Conservation (phyloP, 2,329 filamentous ascomycete genomes). For the Polytolypa hystricis region DNA sequence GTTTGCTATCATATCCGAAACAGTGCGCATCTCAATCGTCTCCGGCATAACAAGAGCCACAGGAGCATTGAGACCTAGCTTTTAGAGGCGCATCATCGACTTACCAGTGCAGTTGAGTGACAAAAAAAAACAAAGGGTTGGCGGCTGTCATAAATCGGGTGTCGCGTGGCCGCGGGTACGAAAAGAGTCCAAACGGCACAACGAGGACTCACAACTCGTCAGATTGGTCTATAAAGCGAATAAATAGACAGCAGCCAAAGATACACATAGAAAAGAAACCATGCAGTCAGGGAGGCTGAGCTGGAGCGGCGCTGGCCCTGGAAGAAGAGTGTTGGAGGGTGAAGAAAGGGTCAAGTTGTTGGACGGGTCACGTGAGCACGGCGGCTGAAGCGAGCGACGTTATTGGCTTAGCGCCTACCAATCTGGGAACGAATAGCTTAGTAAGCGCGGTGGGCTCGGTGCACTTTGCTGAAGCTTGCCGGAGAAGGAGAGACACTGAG, state of each 20-base stretch:
- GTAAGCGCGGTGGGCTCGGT: too few relatives aligned
- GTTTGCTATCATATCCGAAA: too few relatives aligned
- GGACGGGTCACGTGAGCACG: conserved; percentile 13
- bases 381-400: too few relatives aligned
- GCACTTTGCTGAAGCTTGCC: too few relatives aligned
- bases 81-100: too few relatives aligned
- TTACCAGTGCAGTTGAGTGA: too few relatives aligned
- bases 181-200: conserved; percentile 5
- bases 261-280: conserved; percentile 2
- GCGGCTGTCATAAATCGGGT: conserved; percentile 3
- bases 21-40: too few relatives aligned
- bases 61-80: too few relatives aligned
- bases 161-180: conserved; percentile 3
- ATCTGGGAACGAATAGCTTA: too few relatives aligned
- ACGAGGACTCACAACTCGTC: background rate
- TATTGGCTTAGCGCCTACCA: background rate
- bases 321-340: background rate
- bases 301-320: conserved; percentile 2
- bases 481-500: too few relatives aligned
- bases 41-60: too few relatives aligned
- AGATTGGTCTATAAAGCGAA: conserved; percentile 1
- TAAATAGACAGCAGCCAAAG: conserved; percentile 5
- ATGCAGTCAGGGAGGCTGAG: background rate
- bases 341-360: conserved; percentile 7
- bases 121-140: too few relatives aligned